Base-by-base conservation (phyloP, 176 grass and related monocot genomes). In the Tuctoria greenei region DNA sequence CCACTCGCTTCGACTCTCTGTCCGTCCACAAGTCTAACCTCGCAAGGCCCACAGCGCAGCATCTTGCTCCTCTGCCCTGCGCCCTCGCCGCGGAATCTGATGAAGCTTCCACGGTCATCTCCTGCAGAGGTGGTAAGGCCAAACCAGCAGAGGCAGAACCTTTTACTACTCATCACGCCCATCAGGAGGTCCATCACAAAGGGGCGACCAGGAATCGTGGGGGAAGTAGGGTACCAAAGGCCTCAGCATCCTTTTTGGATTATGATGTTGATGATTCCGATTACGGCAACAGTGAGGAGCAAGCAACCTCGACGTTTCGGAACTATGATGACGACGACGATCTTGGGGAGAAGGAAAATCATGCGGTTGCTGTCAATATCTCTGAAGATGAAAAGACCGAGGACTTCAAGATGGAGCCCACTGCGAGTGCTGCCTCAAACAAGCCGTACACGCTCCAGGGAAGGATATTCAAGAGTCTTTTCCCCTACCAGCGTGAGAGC, bases 401-500 rank as follows among this genome's bases (percentile, higher is more conserved):
- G 78, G 81, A 79, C 13, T 90, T 93, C 74, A 84, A 69, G 61
- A 85, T 93, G 87, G 77, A 69, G 3, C 84, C 81, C n/a, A 73
- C 65, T 44, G 87, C 61, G 45, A 43, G 64, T 55, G 80, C 79
- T n/a, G 82, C 78, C 15, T 69, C 47, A 61, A 61, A 49, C 17
- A 87, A 40, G 36, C 70, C 61, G 0, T 93, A 90, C 79, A 88
- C 74, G 72, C 83, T 98, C 31, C 63, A 67, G 0, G 66, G 77
- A 73, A 77, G 23, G 35, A 72, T 98, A 84, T 81, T 86, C 14
- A 67, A 80, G 15, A 97, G 83, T 65, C 80, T 98, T 65, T 98
- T 88, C 52, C 45, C 64, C 27, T 84, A 98, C 43, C 95, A 98
- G 67, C 79, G 73, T 35, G 89, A 91, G 23, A 91, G 95, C 21